Conservation (phyloP, 1,284 basidiomycete genomes). For the Vanrija pseudolonga region DNA sequence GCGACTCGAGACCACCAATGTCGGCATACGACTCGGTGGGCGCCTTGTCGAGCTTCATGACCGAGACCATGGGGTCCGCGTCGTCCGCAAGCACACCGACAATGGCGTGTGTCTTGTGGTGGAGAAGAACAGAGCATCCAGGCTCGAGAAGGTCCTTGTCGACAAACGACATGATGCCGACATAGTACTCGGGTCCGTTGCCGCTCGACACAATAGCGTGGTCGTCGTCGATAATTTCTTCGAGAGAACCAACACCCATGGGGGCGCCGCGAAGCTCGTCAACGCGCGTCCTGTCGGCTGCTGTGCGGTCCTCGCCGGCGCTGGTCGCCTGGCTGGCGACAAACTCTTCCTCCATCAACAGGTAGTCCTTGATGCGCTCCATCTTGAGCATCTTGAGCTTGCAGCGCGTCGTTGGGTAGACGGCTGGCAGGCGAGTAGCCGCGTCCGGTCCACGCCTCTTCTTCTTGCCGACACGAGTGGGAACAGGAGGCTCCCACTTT, state of each 20-base stretch:
- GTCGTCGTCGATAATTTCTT: constrained; percentile 99
- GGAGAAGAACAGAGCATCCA: constrained; percentile 89
- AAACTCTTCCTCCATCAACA: constrained; percentile 96
- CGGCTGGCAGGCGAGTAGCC: constrained; percentile 85
- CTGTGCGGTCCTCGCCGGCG: constrained; percentile 86
- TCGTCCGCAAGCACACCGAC: constrained; percentile 96
- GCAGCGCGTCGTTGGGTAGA: constrained; percentile 93
- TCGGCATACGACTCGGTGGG: constrained; percentile 99
- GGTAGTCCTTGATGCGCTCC: constrained; percentile 96
- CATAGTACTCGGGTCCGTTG: constrained; percentile 95
- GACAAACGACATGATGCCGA: constrained; percentile 97
- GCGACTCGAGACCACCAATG: constrained; percentile 91
- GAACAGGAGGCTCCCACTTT: constrained; percentile 98
- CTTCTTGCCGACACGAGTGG: constrained; percentile 93
- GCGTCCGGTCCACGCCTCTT: constrained; percentile 88
- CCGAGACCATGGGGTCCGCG: constrained; percentile 93
- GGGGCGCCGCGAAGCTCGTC: constrained; percentile 93
- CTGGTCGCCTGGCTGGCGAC: constrained; percentile 91
- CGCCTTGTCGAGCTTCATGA: constrained; percentile 99
- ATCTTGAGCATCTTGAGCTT: constrained; percentile 93
- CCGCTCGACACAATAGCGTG: constrained; percentile 96
- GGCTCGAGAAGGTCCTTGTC: constrained; percentile 98
- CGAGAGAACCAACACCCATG: constrained; percentile 94
- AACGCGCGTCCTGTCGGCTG: constrained; percentile 88
- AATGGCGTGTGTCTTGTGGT: constrained; percentile 94